Base-by-base conservation (phyloP, 108 stramenopile species). In the Epithemia pelagica region DNA sequence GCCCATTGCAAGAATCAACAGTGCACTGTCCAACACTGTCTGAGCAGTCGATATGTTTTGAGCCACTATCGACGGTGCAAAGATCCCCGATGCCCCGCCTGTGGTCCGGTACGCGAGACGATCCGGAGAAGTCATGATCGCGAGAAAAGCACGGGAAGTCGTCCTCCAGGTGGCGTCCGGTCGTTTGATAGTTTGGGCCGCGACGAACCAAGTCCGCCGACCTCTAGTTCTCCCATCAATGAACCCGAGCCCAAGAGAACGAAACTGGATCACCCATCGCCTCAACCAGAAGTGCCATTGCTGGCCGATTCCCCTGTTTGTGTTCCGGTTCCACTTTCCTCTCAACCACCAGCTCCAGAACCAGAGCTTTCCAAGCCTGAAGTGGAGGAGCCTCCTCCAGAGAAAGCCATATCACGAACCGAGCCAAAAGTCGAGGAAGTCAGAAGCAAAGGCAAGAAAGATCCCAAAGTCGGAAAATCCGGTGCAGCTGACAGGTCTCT, bases 61-160 rank as follows among this genome's bases (percentile, higher is more conserved):
- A 95, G 94, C 67, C 99, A 99, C 68, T 98, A 97, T 76, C 89
- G 96, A 53, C 81, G 92, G 33, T 99, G 99, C 75, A 96, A 98
- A 71, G 89, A 96, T 70, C 64, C 78, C 8, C 58, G 78, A 22
- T 99, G 98, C 67, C 88, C 93, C 5, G 95, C 97, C 0, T 99
- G 98, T 79, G 94, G 78, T 10, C 98, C 98, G 23, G 98, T 99
- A 2, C 77, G 95, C 22, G 95, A 97, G 52, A 91, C 94, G 10
- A 97, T 99, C 61, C 81, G 92, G 54, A 84, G 78, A 69, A 81
- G 82, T 30, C 68, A 80, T 37, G 82, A 78, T 21, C 75, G 66
- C 32, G 82, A 77, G 52, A 64, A 71, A 8, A 28, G 26, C 8
- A 32, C 26, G 8, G n/a, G 26, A 5, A 46, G 37, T 46, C 37